Evolutionary conservation across 768 basidiomycete genomes (phyloP).

Genomic region (Artomyces pyxidatus): DNA sequence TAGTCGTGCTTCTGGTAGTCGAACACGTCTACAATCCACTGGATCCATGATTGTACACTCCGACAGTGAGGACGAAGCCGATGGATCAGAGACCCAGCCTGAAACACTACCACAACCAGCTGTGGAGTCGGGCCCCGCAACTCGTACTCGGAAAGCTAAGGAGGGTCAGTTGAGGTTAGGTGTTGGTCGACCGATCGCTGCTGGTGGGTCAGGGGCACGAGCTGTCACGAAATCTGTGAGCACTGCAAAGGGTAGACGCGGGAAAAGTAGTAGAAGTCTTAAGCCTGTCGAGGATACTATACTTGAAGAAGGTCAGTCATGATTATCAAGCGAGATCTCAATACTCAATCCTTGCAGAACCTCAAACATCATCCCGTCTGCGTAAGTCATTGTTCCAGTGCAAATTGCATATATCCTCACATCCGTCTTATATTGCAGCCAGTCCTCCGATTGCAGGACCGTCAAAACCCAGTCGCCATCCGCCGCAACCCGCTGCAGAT

Average conservation of each 20-base stretch:
- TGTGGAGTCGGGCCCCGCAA: constrained; percentile 21
- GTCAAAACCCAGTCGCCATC: neutral
- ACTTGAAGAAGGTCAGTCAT: constrained; percentile 28
- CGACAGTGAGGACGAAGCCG: constrained; percentile 15
- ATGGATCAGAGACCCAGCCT: constrained; percentile 16
- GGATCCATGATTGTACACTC: constrained; percentile 16
- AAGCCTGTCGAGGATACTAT: constrained; percentile 52
- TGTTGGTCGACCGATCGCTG: constrained; percentile 58
- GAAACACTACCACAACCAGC: constrained; percentile 18
- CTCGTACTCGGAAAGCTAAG: constrained; percentile 61
- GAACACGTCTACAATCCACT: constrained; percentile 14
- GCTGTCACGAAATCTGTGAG: constrained; percentile 52
- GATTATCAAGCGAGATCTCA: neutral
- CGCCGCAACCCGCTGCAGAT: neutral
- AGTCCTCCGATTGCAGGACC: neutral
- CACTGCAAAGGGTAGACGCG: constrained; percentile 38
- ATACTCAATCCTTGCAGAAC: neutral
- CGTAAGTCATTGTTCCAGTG: neutral
- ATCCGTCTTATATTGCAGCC: neutral
- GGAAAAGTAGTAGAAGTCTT: constrained; percentile 41
- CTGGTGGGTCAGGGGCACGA: constrained; percentile 61
- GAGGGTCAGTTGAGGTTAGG: constrained; percentile 64
- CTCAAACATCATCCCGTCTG: neutral
- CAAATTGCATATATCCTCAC: too few species aligned
- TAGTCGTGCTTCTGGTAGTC: constrained; percentile 5